Evolutionary conservation across 1,284 basidiomycete species (phyloP), one percentile per base, ranked within the genome.

Genomic region (Phylloporus gajari): DNA sequence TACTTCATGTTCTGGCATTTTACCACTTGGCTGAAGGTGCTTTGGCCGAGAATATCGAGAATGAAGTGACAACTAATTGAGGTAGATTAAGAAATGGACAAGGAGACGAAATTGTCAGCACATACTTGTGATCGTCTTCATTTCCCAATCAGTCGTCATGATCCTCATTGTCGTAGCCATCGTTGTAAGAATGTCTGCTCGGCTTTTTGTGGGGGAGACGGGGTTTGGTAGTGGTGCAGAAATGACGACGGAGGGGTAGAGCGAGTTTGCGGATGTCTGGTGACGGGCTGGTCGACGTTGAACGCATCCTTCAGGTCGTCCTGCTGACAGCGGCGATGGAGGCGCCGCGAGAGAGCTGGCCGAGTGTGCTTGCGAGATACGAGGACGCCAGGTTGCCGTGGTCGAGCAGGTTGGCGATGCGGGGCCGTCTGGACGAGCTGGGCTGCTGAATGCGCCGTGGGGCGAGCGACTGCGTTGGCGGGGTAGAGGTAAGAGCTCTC

Each of bases 1-100:
- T 95, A 99, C 84, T 97, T 95, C 94, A 99, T 97, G 82, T 99
- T 98, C 84, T 99, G 98, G 82, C 98, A 99, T 84, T 99, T 99
- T 81, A 99, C 98, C 40, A 99, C 97, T 83, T 99, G 97, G 3
- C 98, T 98, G 78, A 99, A 99, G 5, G 97, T 99, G 48, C 97
- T 98, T 83, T 99, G 97, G 23, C 97, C 97, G 46, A 99, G 90
- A 70, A 99, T 95, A 83, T 99, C 98, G 65, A 99, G 91, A 80
- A 99, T 99, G 77, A 99, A 88, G 83, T 99, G 99, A 82, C 96
- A 84, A 63, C 78, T 76, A 67, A n/a, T 51, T 69, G 73, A 60
- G 56, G 59, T 58, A 72, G 59, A 53, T 78, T 25, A 79, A 73
- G 42, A 70, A 70, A 70, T n/a, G 51, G 6, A 40, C 3, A 32